These are phyloP conservation scores for Carpinus viminea DNA, from an alignment of 306 rosid genomes.

Conservation along the genomic window DNA sequence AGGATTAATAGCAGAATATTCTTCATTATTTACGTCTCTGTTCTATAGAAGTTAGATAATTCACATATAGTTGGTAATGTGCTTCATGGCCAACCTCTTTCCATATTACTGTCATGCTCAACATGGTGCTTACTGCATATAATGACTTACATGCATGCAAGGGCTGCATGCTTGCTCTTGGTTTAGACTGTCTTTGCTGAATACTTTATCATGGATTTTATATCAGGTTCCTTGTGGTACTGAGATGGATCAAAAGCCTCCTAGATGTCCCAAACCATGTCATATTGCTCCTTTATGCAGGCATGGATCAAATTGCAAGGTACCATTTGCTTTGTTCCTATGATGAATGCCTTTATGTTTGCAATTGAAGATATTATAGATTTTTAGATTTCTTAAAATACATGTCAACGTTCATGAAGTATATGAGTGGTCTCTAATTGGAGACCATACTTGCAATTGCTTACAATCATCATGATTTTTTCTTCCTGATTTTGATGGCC, in stretches of 20 bases:
- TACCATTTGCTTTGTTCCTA: constrained; percentile 34
- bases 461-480: background rate
- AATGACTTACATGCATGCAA: background rate
- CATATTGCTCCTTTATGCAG: constrained; percentile 68
- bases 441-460: background rate
- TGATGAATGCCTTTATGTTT: constrained; percentile 14
- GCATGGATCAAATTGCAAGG: constrained; percentile 74
- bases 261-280: constrained; percentile 77
- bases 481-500: background rate
- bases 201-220: constrained; percentile 26
- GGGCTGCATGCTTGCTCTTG: constrained; percentile 12
- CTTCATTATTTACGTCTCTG: background rate
- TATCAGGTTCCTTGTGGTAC: constrained; percentile 95
- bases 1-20: background rate
- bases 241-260: constrained; percentile 93
- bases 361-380: constrained; percentile 10
- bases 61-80: background rate
- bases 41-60: background rate
- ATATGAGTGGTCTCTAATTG: background rate
- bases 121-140: background rate
- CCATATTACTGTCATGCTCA: background rate
- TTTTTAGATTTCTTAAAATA: constrained; percentile 6
- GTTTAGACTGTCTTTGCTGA: constrained; percentile 20
- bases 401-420: background rate
- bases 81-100: background rate